Conservation (phyloP, 208 protist species). For the Acanthamoeba royreba region DNA sequence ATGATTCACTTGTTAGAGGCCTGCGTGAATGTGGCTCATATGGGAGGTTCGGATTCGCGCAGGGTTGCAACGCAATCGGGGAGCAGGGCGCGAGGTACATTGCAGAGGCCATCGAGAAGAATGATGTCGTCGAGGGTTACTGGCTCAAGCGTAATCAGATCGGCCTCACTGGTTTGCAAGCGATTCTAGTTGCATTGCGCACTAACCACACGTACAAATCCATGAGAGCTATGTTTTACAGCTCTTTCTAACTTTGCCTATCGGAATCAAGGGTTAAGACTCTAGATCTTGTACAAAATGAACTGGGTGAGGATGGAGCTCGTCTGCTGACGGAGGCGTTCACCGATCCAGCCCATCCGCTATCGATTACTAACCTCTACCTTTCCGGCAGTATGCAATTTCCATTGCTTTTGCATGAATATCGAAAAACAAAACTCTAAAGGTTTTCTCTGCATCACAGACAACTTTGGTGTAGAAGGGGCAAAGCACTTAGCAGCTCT, state of each 20-base stretch:
- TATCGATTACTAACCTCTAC: not conserved
- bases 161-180: not conserved
- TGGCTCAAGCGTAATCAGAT: slow-evolving; percentile 23
- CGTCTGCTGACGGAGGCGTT: not conserved
- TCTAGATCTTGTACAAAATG: not conserved
- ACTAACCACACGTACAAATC: not conserved
- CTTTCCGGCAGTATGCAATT: not conserved
- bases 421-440: too few relatives aligned
- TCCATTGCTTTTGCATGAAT: not conserved
- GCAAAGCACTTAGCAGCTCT: not conserved
- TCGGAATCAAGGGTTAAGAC: not conserved
- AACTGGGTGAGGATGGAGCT: not conserved
- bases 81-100: not conserved
- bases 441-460: not conserved
- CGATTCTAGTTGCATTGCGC: not conserved
- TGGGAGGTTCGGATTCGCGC: too few relatives aligned
- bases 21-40: too few relatives aligned
- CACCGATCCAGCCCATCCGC: not conserved
- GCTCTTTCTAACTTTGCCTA: too few relatives aligned
- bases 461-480: not conserved
- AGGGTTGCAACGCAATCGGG: not conserved
- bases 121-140: not conserved
- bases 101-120: not conserved
- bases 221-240: not conserved
- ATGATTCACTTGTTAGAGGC: not conserved